Evolutionary conservation across 169 alveolate species (phyloP), one percentile per base, ranked within the genome.

Genomic region (Plasmodium adleri): DNA sequence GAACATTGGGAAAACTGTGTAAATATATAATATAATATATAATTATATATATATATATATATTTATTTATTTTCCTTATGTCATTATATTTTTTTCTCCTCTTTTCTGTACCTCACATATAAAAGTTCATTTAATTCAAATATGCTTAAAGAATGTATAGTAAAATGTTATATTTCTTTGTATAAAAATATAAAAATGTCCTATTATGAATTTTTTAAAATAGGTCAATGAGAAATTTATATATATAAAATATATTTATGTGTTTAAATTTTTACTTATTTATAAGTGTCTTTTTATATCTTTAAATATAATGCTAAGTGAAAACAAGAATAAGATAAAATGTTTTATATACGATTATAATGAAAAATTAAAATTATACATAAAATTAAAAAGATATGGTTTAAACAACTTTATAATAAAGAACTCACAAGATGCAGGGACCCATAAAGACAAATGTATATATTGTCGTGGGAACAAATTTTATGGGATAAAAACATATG

Each of bases 321-420:
- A 78, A 50, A 78, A 64, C 28, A 54, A 43, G 80, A 70, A 67
- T 24, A 59, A 49, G 24, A 50, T 83, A 62, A 68, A 50, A 32
- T 68, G 70, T 62, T 72, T 67, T 59, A 62, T 83, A 12, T 83
- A 68, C 49, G 68, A 83, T 62, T 68, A 32, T 28, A 72, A 83
- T 68, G 74, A 72, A 15, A 83, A 83, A 83, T 56, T 83, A 83
- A 68, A 49, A 63, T 50, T 83, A 62, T 83, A 68, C 64, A 83
- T 83, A 67, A 83, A 15, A 83, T 20, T 68, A 62, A 83, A 83
- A 39, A 72, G 70, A 56, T 39, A 32, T 17, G 8, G 12, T 68
- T 68, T 54, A n/a, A 60, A 83, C 28, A 72, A 28, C 3, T 72
- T 10, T 4, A 52, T 68, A 67, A 4, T 45, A 15, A 54, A 62